Percentiles rank a stretch among this genome's conserved stretches.
Conservation (phyloP, 257 asterid genomes). For the Lantana camara region DNA sequence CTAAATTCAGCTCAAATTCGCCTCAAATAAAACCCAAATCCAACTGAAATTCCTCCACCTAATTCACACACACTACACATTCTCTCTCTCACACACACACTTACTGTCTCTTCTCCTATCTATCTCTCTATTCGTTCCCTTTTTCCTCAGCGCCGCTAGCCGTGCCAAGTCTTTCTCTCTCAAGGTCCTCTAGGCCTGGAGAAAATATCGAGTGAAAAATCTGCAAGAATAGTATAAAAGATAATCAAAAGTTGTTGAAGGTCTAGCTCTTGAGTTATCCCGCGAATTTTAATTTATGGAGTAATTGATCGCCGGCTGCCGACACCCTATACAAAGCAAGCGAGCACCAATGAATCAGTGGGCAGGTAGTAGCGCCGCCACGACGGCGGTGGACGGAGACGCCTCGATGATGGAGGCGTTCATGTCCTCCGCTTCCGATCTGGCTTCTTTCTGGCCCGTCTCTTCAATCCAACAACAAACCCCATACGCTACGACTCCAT, state of each 20-base stretch:
- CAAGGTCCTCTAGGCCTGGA: background rate
- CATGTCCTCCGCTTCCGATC: conserved; percentile 52
- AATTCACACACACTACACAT: background rate
- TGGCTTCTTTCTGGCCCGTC: conserved; percentile 38
- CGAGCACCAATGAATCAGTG: conserved; percentile 35
- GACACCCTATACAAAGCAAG: background rate
- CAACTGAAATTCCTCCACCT: conserved; percentile 33
- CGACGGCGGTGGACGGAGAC: conserved; percentile 35
- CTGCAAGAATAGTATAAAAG: background rate
- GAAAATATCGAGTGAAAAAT: background rate
- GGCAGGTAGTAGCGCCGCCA: conserved; percentile 19
- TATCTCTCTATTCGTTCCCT: background rate
- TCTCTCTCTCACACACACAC: conserved; percentile 6
- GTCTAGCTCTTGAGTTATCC: background rate
- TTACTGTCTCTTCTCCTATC: background rate
- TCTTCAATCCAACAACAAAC: conserved; percentile 32
- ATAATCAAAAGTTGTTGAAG: background rate
- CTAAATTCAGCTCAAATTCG: conserved; percentile 49
- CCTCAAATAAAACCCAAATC: conserved; percentile 41
- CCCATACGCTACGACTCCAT: conserved; percentile 19
- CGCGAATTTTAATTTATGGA: conserved; percentile 10
- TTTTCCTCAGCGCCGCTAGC: conserved; percentile 28
- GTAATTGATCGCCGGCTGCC: conserved; percentile 31
- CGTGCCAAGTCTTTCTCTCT: conserved; percentile 20
- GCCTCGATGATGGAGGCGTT: conserved; percentile 45